Evolutionary conservation across 768 basidiomycete species (phyloP), one percentile per base, ranked within the genome.

Genomic region (Pholiota conissans): DNA sequence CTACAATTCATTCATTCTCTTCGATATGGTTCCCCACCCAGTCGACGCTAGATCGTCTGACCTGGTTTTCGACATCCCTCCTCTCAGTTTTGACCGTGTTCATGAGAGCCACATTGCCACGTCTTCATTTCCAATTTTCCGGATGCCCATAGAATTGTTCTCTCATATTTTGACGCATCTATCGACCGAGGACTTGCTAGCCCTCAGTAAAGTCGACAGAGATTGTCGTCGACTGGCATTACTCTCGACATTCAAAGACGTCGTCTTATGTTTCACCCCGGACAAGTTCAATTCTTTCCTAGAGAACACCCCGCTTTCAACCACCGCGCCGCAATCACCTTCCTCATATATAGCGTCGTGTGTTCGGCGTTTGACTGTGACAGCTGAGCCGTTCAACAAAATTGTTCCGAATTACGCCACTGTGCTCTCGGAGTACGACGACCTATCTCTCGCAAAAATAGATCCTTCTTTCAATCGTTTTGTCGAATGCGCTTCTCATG

Each of bases 141-240:
- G 47, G 26, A 61, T 73, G 11, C 72, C 72, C 3, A 49, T 69
- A 22, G 72, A 73, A 45, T 54, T 73, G 13, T 61, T 70, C 20
- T 39, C 52, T 18, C 64, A 67, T 18, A 49, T 72, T 28, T 61
- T 63, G 5, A 62, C 63, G 5, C 65, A 69, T 50, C 62, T 73
- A 6, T 61, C 65, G 5, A 52, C 53, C 8, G 26, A 48, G 7
- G 72, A 72, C 52, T 56, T 73, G 34, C 53, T 51, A 10, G 53
- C 61, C 13, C 61, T 73, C 16, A 59, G 68, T 14, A 49, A 68
- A 22, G 68, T 73, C 5, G 71, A 72, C 47, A 56, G 61, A 1
- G 71, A 71, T 42, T 66, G 66, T 46, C 56, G 63, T 18, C 63
- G 62, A 51, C 61, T 71, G 0, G 67, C 70, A 1, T 62, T 64